These are phyloP conservation scores for Scortechinia acanthostroma DNA, from an alignment of 2,329 filamentous ascomycete species.

Conservation along the genomic window DNA sequence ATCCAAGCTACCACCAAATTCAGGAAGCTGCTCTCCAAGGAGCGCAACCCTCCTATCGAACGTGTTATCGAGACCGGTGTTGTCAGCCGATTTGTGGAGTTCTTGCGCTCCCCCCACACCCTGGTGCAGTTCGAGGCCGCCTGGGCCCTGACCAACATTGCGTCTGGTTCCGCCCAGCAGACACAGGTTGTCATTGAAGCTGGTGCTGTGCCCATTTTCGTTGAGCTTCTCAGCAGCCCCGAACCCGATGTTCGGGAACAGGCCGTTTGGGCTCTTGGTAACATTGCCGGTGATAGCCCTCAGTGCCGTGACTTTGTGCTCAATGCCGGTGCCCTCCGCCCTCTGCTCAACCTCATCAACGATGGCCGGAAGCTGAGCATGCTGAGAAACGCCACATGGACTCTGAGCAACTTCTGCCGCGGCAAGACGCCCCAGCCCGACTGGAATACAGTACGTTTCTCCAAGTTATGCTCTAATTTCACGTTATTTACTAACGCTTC, in stretches of 20 bases:
- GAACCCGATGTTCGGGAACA: conserved; percentile 97
- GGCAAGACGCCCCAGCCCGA: conserved; percentile 98
- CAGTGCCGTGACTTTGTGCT: conserved; percentile 96
- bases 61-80: conserved; percentile 99
- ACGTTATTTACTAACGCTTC: conserved; percentile 7
- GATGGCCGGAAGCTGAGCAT: conserved; percentile 99
- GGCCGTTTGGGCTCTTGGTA: conserved; percentile 95
- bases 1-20: conserved; percentile 98
- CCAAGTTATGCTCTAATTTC: conserved; percentile 2
- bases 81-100: conserved; percentile 94
- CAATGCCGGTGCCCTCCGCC: conserved; percentile 81
- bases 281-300: conserved; percentile 97
- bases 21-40: conserved; percentile 93
- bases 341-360: conserved; percentile 79
- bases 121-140: conserved; percentile 98
- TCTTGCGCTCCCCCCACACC: conserved; percentile 93
- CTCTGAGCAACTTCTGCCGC: conserved; percentile 98
- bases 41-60: conserved; percentile 97
- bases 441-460: conserved; percentile 76
- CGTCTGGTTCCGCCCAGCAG: conserved; percentile 90
- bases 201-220: conserved; percentile 95
- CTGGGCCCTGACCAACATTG: conserved; percentile 98
- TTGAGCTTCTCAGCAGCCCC: conserved; percentile 87
- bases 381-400: conserved; percentile 98
- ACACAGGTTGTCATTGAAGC: conserved; percentile 98